Base-by-base conservation (phyloP, 176 grass and related monocot genomes). In the Rhipidocladum racemiflorum region DNA sequence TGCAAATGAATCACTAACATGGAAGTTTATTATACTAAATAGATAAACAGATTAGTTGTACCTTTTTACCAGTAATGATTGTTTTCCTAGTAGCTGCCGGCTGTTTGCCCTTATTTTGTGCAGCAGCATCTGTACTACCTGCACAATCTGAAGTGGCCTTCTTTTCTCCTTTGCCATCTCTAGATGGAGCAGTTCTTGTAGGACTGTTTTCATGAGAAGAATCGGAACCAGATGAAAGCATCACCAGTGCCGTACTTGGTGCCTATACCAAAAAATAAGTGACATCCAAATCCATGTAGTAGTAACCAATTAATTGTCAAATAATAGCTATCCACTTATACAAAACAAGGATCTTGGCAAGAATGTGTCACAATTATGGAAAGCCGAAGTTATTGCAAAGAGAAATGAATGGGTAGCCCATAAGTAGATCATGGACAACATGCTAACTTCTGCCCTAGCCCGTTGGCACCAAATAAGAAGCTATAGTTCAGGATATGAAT, bases 201-300 rank as follows among this genome's bases (percentile, higher is more conserved):
- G 89, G 87, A 57, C 89, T 87, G 21, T 74, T 87, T 78, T 84
- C 91, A 80, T 46, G 72, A 12, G 92, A 98, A 40, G 42, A 51
- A 75, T 91, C 92, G 35, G 92, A 97, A 27, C 78, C 84, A 25
- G 90, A 97, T 63, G 90, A 90, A 75, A 95, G 83, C 84, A 89
- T 83, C 77, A 93, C 71, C 2, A 80, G 43, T 63, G 43, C 72
- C 16, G 61, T 75, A 25, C 59, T 90, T 67, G 95, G 90, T 34
- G 88, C 82, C 90, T 97, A 72, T 83, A 70, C 7, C 7, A 64
- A 53, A 68, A 74, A 55, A 65, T n/a, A 45, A 40, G 34, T 29
- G 81, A 20, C 27, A 49, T 85, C 12, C 72, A 59, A 79, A 63
- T 76, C 4, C 9, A 61, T 46, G 44, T 25, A 7, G 62, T 63